These are phyloP conservation scores for Trapa incisa DNA, from an alignment of 345 rosid genomes.

Conservation along the genomic window DNA sequence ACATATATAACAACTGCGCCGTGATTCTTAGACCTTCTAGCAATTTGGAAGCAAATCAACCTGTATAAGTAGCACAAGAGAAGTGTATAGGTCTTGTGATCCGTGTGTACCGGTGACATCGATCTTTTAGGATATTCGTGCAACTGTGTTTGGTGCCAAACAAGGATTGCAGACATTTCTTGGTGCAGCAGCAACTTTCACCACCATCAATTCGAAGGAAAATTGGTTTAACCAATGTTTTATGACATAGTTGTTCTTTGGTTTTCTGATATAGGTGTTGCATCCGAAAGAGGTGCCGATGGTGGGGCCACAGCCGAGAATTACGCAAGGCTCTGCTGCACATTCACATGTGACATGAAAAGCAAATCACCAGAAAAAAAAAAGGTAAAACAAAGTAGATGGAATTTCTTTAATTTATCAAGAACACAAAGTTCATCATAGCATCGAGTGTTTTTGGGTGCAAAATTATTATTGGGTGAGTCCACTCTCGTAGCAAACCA, in stretches of 20 bases:
- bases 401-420: too few relatives aligned
- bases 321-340: conserved; percentile 1
- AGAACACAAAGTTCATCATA: too few relatives aligned
- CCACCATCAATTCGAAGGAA: background rate
- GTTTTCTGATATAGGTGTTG: background rate
- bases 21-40: background rate
- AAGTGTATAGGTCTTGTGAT: too few relatives aligned
- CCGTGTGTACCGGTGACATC: too few relatives aligned
- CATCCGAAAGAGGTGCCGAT: background rate
- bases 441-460: too few relatives aligned
- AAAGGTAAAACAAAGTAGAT: too few relatives aligned
- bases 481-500: too few relatives aligned
- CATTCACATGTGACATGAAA: background rate
- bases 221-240: background rate
- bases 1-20: background rate
- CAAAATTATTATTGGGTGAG: too few relatives aligned
- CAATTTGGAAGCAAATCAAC: too few relatives aligned
- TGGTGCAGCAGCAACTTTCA: background rate
- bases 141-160: too few relatives aligned
- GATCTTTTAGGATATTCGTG: too few relatives aligned
- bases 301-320: conserved; percentile 1
- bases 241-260: background rate
- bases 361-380: background rate
- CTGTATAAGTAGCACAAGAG: too few relatives aligned
- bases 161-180: background rate